Percentiles rank a stretch among this genome's conserved stretches.
Conservation (phyloP, 2,329 filamentous ascomycete species). For the Cercospora sesami region DNA sequence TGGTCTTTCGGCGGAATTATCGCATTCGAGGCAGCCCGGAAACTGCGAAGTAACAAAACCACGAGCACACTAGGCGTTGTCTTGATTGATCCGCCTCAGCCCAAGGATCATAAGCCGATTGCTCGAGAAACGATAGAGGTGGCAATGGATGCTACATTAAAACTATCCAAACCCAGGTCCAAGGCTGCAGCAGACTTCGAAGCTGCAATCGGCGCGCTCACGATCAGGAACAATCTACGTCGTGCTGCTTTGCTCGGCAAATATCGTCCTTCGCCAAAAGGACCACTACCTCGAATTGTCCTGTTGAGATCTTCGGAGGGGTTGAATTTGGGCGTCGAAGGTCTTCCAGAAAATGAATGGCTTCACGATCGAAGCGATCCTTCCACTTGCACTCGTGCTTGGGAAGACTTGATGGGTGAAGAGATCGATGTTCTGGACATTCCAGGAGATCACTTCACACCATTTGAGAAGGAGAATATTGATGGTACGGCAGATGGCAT, state of each 20-base stretch:
- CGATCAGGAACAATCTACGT: conserved; percentile 17
- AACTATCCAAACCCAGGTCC: background rate
- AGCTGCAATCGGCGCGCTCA: conserved; percentile 8
- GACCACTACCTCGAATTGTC: conserved; percentile 4
- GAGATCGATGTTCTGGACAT: conserved; percentile 14
- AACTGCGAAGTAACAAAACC: background rate
- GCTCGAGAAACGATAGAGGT: conserved; percentile 12
- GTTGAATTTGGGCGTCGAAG: background rate
- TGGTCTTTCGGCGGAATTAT: conserved; percentile 19
- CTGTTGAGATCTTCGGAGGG: conserved; percentile 13
- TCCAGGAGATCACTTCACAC: conserved; percentile 17
- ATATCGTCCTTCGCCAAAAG: conserved; percentile 4
- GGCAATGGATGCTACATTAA: conserved; percentile 13
- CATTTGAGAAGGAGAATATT: conserved; percentile 14
- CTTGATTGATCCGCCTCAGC: conserved; percentile 15
- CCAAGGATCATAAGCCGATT: conserved; percentile 12
- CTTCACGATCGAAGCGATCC: conserved; percentile 15
- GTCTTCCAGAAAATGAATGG: conserved; percentile 14
- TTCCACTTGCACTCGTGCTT: conserved; percentile 5
- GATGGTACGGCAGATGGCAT: conserved; percentile 11
- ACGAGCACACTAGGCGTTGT: conserved; percentile 5
- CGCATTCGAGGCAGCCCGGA: conserved; percentile 14
- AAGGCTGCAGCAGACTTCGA: conserved; percentile 11
- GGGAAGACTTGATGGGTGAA: conserved; percentile 1
- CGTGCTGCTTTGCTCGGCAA: conserved; percentile 14